Conservation (phyloP, 2,329 filamentous ascomycete genomes). For the Blumeriella jaapii region DNA sequence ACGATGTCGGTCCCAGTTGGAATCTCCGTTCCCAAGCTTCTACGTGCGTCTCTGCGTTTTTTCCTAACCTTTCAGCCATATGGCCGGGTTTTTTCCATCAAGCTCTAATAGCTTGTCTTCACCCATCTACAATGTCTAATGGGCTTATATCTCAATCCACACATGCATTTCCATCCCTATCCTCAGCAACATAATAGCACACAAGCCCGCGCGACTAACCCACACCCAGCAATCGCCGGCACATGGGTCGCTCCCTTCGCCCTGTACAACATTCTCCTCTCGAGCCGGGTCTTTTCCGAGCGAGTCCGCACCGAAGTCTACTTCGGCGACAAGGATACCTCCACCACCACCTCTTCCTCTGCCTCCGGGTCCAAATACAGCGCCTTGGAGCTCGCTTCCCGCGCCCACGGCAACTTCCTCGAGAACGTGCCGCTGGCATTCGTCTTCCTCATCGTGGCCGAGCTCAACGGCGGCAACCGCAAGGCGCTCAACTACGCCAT, state of each 20-base stretch:
- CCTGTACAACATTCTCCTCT: constrained; percentile 13
- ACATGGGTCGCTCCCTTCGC: constrained; percentile 13
- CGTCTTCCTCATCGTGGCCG: constrained; percentile 37
- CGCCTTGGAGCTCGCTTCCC: constrained; percentile 3
- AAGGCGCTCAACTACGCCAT: constrained; percentile 10
- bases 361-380: background rate
- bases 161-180: too few relatives aligned
- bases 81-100: too few relatives aligned
- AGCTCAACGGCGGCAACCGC: constrained; percentile 22
- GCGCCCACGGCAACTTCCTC: constrained; percentile 14
- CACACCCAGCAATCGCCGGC: constrained; percentile 9
- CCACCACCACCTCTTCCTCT: background rate
- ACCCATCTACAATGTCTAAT: too few relatives aligned
- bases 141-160: too few relatives aligned
- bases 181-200: too few relatives aligned
- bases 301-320: constrained; percentile 9
- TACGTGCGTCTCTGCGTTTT: too few relatives aligned
- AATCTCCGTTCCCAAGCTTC: too few relatives aligned
- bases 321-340: constrained; percentile 9
- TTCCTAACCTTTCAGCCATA: too few relatives aligned
- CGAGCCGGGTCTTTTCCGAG: constrained; percentile 8
- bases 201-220: too few relatives aligned
- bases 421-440: constrained; percentile 37
- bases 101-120: too few relatives aligned
- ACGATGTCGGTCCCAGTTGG: too few relatives aligned